Percentiles rank a stretch among this genome's conserved stretches.
phyloP scores from a whole-genome alignment of 345 rosid genomes.

The Salix koriyanagi region DNA sequence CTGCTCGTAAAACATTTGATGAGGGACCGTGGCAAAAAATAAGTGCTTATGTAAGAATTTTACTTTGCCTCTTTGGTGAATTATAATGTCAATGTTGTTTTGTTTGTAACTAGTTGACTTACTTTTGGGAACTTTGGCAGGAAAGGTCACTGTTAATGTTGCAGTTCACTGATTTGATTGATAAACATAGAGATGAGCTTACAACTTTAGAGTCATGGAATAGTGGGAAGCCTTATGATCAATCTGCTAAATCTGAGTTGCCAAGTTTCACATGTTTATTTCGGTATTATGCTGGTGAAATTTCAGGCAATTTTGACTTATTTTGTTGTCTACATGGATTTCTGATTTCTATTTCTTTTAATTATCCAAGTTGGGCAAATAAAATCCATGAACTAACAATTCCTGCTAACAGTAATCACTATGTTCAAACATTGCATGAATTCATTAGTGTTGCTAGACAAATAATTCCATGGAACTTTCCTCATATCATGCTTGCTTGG shows the following conservation, averaged over 20 bases:
- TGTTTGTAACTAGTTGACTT: background rate
- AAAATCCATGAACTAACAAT: slow-evolving; percentile 27
- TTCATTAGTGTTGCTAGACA: slow-evolving; percentile 33
- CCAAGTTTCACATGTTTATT: slow-evolving; percentile 60
- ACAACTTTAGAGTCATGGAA: slow-evolving; percentile 91
- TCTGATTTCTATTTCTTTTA: background rate
- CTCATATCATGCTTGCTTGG: slow-evolving; percentile 28
- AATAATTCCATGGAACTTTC: slow-evolving; percentile 34
- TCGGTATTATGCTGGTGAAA: slow-evolving; percentile 76
- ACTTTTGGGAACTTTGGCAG: slow-evolving; percentile 27
- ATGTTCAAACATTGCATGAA: slow-evolving; percentile 24
- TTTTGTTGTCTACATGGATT: background rate
- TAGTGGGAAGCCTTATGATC: slow-evolving; percentile 84
- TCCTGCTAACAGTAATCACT: slow-evolving; percentile 17
- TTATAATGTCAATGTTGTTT: background rate
- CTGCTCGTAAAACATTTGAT: slow-evolving; percentile 95
- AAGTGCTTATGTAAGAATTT: slow-evolving; percentile 63
- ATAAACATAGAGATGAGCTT: slow-evolving; percentile 73
- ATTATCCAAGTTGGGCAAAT: slow-evolving; percentile 58
- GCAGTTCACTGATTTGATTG: slow-evolving; percentile 78
- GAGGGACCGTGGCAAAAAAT: slow-evolving; percentile 96
- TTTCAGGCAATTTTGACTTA: background rate
- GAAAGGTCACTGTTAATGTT: slow-evolving; percentile 64
- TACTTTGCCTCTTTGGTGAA: background rate
- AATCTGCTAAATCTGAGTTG: slow-evolving; percentile 60